A percentile compares a stretch with the other conserved stretches of the same genome.
Conservation (phyloP, 345 rosid genomes). For the Camelina hispida region DNA sequence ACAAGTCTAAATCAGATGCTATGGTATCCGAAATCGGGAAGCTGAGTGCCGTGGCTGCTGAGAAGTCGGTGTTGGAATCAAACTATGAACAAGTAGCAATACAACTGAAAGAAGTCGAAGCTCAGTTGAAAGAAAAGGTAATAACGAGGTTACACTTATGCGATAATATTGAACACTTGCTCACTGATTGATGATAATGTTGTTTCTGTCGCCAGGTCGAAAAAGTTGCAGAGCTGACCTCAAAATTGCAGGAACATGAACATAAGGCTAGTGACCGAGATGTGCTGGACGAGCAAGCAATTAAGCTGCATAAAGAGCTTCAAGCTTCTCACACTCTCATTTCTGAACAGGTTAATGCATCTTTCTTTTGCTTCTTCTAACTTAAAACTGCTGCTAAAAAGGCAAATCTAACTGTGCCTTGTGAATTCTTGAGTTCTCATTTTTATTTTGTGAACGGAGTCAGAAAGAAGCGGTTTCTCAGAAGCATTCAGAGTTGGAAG, state of each 20-base stretch:
- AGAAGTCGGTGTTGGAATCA: constrained; percentile 56
- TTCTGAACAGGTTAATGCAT: constrained; percentile 54
- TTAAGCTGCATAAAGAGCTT: constrained; percentile 52
- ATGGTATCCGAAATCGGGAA: constrained; percentile 53
- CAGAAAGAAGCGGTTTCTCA: constrained; percentile 59
- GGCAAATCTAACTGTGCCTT: neutral
- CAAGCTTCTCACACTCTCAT: constrained; percentile 49
- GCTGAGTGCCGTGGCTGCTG: constrained; percentile 55
- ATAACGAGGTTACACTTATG: too few relatives aligned
- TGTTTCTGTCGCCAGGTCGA: constrained; percentile 41
- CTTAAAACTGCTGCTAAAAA: neutral
- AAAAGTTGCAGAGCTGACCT: constrained; percentile 51
- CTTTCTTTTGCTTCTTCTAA: constrained; percentile 6
- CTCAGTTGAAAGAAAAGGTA: constrained; percentile 62
- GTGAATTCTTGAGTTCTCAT: neutral
- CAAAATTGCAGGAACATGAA: constrained; percentile 55
- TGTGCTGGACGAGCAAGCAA: constrained; percentile 39
- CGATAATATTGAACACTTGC: neutral
- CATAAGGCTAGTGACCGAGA: constrained; percentile 48
- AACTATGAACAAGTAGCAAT: constrained; percentile 64
- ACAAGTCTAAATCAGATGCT: constrained; percentile 52
- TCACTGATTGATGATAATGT: constrained; percentile 4
- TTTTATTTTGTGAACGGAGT: constrained; percentile 4
- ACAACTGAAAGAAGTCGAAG: constrained; percentile 48
- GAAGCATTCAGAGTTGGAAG: constrained; percentile 55